A percentile compares a stretch with the other conserved stretches of the same genome.
Conservation (phyloP, 202 grass and related monocot genomes). For the Zizania palustris region DNA sequence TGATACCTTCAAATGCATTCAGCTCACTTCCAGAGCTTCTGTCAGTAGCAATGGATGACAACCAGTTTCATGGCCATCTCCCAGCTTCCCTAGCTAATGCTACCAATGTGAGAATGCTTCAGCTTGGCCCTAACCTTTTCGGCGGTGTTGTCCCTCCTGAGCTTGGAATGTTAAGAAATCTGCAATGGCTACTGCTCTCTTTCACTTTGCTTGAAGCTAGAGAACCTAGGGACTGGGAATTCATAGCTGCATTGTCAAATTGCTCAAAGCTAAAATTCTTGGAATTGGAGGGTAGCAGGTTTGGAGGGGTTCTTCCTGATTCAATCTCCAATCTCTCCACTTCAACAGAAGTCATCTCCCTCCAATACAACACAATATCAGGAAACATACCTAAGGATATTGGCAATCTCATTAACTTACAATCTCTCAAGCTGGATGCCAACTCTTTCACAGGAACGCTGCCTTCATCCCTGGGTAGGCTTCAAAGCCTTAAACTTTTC, state of each 20-base stretch:
- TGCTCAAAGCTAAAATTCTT: background rate
- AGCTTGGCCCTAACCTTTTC: constrained; percentile 7
- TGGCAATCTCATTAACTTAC: background rate
- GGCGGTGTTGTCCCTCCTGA: constrained; percentile 23
- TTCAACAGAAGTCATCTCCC: background rate
- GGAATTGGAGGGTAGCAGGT: background rate
- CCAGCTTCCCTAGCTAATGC: constrained; percentile 36
- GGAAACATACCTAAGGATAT: constrained; percentile 31
- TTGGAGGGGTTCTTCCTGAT: constrained; percentile 8
- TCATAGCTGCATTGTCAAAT: constrained; percentile 18
- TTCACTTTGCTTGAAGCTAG: constrained; percentile 20
- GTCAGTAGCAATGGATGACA: background rate
- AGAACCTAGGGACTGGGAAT: constrained; percentile 22
- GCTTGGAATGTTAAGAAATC: background rate
- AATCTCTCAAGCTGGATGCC: background rate
- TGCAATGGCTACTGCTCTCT: background rate
- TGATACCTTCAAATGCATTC: constrained; percentile 36
- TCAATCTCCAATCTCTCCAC: constrained; percentile 27
- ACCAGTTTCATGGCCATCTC: constrained; percentile 29
- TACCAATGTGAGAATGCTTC: background rate
- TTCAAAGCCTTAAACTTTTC: background rate
- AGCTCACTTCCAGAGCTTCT: background rate
- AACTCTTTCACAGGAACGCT: background rate
- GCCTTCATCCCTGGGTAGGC: background rate
- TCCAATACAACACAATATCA: background rate